Evolutionary conservation across 2,329 filamentous ascomycete species (phyloP), one percentile per base, ranked within the genome.

Genomic region (Talaromyces rugulosus): DNA sequence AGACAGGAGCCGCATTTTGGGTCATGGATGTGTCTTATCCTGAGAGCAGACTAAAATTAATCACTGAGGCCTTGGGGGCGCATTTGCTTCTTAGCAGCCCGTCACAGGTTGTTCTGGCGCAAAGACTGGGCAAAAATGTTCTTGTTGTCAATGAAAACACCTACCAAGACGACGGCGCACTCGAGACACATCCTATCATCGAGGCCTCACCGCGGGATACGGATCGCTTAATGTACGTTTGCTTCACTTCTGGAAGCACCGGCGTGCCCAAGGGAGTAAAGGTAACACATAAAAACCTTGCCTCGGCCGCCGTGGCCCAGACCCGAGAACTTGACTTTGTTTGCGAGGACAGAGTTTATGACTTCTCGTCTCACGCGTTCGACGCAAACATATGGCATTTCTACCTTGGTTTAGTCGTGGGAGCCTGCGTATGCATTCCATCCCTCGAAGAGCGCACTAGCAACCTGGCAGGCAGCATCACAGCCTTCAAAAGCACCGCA

Each of bases 341-440:
- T 79, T 87, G 74, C 0, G 70, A 77, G 6, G 84, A 83, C 18
- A 77, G 87, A 2, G 83, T 87, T 5, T 79, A 85, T 72, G 78
- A 83, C 60, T 76, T 81, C 56, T 81, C 80, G 0, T 80, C 79
- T 1, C 81, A 79, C 68, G 78, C 78, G 31, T 79, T 81, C 59
- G 81, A 84, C 64, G 74, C 50, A 18, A 54, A 44, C 7, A 55
- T 54, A 9, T 44, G 47, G 50, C 47, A 60, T 34, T 44, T 55
- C 50, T 44, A 42, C 18, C 34, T 53, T 16, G 18, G 33, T 5
- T 47, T 53, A 11, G 28, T 60, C 2, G 27, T 30, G 5, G 58
- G 58, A 2, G 58, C 47, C 3, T 60, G 58, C 40, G 50, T 60
- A 2, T 60, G 58, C 31, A 55, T 60, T 8, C 85, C 86, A 0